These are phyloP conservation scores for Pseudogymnoascus sp. DNA, from an alignment of 2,329 filamentous ascomycete species.

Conservation along the genomic window DNA sequence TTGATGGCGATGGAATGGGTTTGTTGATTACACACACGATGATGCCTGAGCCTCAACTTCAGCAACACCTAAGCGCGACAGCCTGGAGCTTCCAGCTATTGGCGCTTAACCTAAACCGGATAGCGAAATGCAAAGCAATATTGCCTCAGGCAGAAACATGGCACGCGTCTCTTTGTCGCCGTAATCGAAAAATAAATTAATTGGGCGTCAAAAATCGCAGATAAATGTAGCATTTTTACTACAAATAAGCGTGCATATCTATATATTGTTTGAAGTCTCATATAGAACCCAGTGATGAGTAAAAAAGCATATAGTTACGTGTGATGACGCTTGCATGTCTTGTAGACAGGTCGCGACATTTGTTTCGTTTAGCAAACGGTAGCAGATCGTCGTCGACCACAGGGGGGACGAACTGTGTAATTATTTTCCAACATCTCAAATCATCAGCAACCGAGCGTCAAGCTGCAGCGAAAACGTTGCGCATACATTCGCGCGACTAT, in stretches of 20 bases:
- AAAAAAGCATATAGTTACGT: background rate
- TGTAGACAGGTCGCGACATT: constrained; percentile 9
- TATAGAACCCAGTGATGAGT: background rate
- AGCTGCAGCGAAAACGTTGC: constrained; percentile 8
- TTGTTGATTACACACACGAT: constrained; percentile 9
- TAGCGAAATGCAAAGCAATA: background rate
- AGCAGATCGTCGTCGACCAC: constrained; percentile 7
- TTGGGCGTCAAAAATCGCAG: background rate
- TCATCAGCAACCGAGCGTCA: background rate
- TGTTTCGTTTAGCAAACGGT: constrained; percentile 8
- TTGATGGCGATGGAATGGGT: constrained; percentile 10
- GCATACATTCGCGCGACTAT: constrained; percentile 1
- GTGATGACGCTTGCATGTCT: constrained; percentile 6
- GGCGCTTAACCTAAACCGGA: background rate
- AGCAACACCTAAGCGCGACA: constrained; percentile 8
- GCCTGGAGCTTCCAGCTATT: constrained; percentile 4
- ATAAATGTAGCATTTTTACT: constrained; percentile 7
- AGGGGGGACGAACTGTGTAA: constrained; percentile 5
- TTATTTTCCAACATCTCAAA: constrained; percentile 8
- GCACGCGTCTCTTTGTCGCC: background rate
- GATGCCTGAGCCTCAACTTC: constrained; percentile 9
- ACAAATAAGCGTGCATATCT: background rate
- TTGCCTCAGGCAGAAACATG: background rate
- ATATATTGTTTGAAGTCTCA: background rate
- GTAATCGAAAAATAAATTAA: constrained; percentile 4